Evolutionary conservation across 495 filamentous ascomycete genomes (phyloP), one percentile per base, ranked within the genome.

Genomic region (Daldinia concentrica): DNA sequence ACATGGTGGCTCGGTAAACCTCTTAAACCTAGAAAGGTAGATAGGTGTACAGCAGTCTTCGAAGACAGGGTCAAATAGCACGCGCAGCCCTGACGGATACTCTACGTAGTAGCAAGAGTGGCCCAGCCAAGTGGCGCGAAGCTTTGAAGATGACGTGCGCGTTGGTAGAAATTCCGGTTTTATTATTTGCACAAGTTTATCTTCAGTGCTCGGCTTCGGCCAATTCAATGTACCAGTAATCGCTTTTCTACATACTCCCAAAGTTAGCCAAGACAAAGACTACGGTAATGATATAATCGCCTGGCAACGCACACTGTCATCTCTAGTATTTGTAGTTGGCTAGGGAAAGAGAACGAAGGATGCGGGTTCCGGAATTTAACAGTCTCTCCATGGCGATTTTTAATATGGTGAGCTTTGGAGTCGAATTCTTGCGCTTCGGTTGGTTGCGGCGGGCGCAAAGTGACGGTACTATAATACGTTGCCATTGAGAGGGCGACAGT

Each of bases 41-140:
- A 93, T 85, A 1, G 95, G 95, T 24, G 88, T 87, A 77, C 95
- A 99, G 56, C 93, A 90, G 61, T 91, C 87, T 69, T 94, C 93
- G 66, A 99, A 97, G 15, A 99, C 95, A 1, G 95, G 95, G 77
- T 99, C 95, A 78, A 98, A 98, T 11, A 99, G 86, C 2, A 97
- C 93, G 41, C 95, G 89, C 22, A 99, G 82, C 0, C 95, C 95
- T 59, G 85, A 81, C 15, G 95, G 95, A 73, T 97, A 98, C 77
- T 98, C 95, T 59, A 97, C 90, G 76, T 92, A 93, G 79, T 93
- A 97, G 81, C 93, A 97, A 1, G 95, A 94, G 80, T 99, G 95
- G 9, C 95, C 95, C 4, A 99, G 88, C 95, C 95, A 99, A 34
- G 95, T 99, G 41, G 95, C 94, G 19, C 95, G 90, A 7, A 99